A percentile compares a stretch with the other conserved stretches of the same genome.
These are phyloP conservation scores for Rhodamnia rubescens DNA, from an alignment of 345 rosid genomes.

Conservation along the genomic window DNA sequence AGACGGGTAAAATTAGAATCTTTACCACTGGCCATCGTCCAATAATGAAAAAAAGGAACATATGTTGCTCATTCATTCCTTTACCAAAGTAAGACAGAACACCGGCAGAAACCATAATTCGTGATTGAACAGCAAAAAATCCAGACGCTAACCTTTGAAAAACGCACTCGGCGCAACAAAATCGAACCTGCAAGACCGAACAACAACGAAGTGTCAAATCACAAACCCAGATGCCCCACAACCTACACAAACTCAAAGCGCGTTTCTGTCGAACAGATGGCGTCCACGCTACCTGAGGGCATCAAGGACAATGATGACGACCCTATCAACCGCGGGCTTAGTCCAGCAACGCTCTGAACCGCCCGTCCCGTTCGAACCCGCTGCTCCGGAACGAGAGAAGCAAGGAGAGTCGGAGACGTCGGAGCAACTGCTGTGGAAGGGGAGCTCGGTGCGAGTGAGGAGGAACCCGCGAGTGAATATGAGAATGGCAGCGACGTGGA, in stretches of 20 bases:
- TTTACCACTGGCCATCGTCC: not conserved
- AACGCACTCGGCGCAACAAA: slow-evolving; percentile 69
- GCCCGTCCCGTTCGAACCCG: not conserved
- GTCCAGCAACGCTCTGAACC: slow-evolving; percentile 43
- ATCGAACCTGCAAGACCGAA: slow-evolving; percentile 41
- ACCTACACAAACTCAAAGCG: not conserved
- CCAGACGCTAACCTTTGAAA: slow-evolving; percentile 36
- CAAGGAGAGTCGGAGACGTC: slow-evolving; percentile 64
- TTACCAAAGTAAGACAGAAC: not conserved
- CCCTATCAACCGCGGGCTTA: slow-evolving; percentile 54
- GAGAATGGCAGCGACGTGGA: slow-evolving; percentile 50
- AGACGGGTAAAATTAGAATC: not conserved
- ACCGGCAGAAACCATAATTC: not conserved
- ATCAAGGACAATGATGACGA: slow-evolving; percentile 68
- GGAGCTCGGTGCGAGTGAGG: slow-evolving; percentile 90
- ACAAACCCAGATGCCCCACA: not conserved
- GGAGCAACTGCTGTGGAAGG: slow-evolving; percentile 52
- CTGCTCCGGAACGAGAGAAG: slow-evolving; percentile 6
- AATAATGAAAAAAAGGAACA: not conserved
- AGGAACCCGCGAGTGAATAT: slow-evolving; percentile 80
- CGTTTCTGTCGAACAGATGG: not conserved
- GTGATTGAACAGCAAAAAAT: not conserved
- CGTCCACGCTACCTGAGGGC: slow-evolving; percentile 48
- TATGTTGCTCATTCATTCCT: not conserved
- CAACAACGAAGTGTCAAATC: not conserved